phyloP scores from a whole-genome alignment of 768 basidiomycete genomes.

The Boletus fagicola region DNA sequence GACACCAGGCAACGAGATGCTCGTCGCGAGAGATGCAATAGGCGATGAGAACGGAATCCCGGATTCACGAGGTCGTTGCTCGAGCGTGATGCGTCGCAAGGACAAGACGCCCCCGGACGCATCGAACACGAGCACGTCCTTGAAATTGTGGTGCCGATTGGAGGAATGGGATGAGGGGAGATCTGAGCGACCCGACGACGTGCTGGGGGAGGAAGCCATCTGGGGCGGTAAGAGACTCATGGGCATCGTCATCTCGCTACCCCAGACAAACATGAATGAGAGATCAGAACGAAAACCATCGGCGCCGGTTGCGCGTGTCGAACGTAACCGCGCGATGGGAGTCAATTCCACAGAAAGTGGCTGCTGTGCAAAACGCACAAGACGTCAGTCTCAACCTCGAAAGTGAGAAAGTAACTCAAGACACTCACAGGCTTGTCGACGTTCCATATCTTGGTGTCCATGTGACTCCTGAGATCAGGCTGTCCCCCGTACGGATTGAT shows the following conservation, averaged over 20 bases:
- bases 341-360: slow-evolving; percentile 51
- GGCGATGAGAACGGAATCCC: slow-evolving; percentile 27
- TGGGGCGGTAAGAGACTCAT: slow-evolving; percentile 37
- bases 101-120: slow-evolving; percentile 54
- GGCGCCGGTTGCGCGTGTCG: slow-evolving; percentile 28
- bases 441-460: slow-evolving; percentile 54
- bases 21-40: slow-evolving; percentile 43
- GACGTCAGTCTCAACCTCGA: neutral
- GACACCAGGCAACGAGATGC: slow-evolving; percentile 59
- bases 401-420: neutral
- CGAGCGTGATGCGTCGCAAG: slow-evolving; percentile 52
- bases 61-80: slow-evolving; percentile 31
- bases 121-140: slow-evolving; percentile 70
- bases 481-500: slow-evolving; percentile 75
- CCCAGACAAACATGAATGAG: slow-evolving; percentile 53
- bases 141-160: slow-evolving; percentile 46
- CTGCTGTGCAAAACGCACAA: slow-evolving; percentile 36
- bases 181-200: slow-evolving; percentile 31
- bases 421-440: slow-evolving; percentile 43
- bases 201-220: slow-evolving; percentile 25
- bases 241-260: slow-evolving; percentile 35
- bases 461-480: slow-evolving; percentile 59
- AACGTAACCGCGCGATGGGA: slow-evolving; percentile 56
- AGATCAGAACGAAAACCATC: slow-evolving; percentile 40
- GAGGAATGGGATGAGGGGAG: slow-evolving; percentile 30